Evolutionary conservation across 352 stramenopile genomes (phyloP).

Genomic region (Phytopythium montanum): DNA sequence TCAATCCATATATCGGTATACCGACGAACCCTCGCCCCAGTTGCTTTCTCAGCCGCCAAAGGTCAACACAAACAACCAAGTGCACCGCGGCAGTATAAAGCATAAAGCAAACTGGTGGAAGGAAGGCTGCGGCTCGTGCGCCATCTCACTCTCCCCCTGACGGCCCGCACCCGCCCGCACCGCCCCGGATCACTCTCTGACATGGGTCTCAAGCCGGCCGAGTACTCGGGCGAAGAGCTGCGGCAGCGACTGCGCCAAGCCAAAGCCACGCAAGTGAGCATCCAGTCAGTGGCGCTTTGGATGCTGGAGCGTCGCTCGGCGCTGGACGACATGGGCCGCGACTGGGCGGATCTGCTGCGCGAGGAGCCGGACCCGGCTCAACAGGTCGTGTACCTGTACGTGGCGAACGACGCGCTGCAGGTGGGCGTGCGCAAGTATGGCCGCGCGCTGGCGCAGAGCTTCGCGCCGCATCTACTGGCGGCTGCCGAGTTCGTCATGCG

Average conservation of each 20-base stretch:
- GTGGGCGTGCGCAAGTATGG: constrained; percentile 79
- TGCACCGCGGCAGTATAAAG: no score
- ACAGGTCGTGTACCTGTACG: constrained; percentile 83
- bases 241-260: constrained; percentile 57
- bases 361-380: constrained; percentile 46
- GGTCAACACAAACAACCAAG: neutral
- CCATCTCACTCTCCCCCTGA: neutral
- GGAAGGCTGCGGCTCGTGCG: neutral
- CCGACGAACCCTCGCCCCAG: neutral
- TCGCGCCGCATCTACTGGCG: constrained; percentile 53
- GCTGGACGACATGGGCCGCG: constrained; percentile 53
- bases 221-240: constrained; percentile 58
- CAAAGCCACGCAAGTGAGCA: constrained; percentile 82
- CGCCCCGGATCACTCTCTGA: neutral
- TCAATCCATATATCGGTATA: neutral
- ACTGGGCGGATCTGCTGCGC: constrained; percentile 50
- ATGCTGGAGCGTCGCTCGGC: constrained; percentile 63
- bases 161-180: neutral
- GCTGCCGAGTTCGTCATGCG: constrained; percentile 66
- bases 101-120: neutral
- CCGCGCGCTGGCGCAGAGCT: constrained; percentile 57
- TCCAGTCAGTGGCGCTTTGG: constrained; percentile 75
- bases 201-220: constrained; percentile 1
- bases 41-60: neutral
- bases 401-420: constrained; percentile 86